A percentile compares a stretch with the other conserved stretches of the same genome.
These are phyloP conservation scores for Flaveria sonorensis DNA, from an alignment of 129 eudicot genomes.

Conservation along the genomic window DNA sequence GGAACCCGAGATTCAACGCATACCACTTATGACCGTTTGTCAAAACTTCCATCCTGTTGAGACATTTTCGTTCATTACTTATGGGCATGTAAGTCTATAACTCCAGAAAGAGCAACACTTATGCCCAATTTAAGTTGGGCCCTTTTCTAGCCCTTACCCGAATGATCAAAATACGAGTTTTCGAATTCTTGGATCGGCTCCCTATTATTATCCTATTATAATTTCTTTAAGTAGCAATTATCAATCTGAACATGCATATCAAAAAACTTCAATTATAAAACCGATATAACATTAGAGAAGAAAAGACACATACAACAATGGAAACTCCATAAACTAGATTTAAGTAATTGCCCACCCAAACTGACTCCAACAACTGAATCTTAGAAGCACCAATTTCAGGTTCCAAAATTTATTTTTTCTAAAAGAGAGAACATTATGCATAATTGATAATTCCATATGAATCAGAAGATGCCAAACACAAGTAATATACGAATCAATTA, in stretches of 20 bases:
- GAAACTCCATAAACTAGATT: too few relatives aligned
- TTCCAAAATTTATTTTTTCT: background rate
- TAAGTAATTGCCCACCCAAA: background rate
- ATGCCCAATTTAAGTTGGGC: background rate
- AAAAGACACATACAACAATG: background rate
- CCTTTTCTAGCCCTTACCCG: background rate
- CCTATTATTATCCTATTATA: background rate
- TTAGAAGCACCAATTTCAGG: background rate
- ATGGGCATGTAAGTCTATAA: background rate
- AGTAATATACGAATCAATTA: background rate
- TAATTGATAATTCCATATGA: background rate
- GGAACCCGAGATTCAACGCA: background rate
- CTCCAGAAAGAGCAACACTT: background rate
- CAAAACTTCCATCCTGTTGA: background rate
- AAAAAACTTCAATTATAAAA: background rate
- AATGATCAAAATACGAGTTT: background rate
- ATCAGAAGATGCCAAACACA: conserved; percentile 7
- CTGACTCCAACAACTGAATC: background rate
- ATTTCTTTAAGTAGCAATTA: background rate
- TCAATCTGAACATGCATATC: background rate
- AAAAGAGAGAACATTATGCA: background rate
- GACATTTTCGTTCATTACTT: background rate
- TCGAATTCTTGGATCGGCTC: background rate
- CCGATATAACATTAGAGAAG: background rate
- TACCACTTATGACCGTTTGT: background rate